Conservation (phyloP, 164 flowering plant genomes). For the Aristolochia fimbriata region DNA sequence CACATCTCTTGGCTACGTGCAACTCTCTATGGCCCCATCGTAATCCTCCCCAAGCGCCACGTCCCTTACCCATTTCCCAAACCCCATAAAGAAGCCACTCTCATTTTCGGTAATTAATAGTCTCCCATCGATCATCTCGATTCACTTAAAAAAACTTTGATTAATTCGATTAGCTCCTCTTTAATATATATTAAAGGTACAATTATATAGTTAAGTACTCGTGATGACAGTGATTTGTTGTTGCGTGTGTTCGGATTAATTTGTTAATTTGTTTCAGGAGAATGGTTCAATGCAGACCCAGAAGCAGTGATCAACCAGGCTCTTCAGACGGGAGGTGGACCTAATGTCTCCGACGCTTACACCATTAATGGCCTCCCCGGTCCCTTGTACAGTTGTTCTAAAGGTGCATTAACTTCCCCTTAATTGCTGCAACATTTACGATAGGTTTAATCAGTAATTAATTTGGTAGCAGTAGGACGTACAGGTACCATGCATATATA, state of each 20-base stretch:
- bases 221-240: no score
- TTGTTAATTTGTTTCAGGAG: conserved; percentile 30
- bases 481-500: no score
- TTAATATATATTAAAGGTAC: no score
- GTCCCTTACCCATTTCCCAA: conserved; percentile 36
- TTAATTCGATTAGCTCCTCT: no score
- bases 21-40: conserved; percentile 37
- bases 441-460: no score
- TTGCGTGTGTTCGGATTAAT: no score
- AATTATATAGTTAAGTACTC: no score
- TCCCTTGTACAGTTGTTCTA: conserved; percentile 42
- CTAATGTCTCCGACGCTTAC: conserved; percentile 51
- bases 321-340: conserved; percentile 38
- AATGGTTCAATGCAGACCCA: conserved; percentile 46
- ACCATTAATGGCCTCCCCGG: conserved; percentile 55
- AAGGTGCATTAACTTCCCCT: conserved; percentile 13
- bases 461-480: no score
- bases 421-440: no score
- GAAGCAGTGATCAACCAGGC: conserved; percentile 36
- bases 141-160: no score
- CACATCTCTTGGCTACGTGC: conserved; percentile 42
- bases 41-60: conserved; percentile 31
- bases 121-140: no score
- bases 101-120: conserved; percentile 42
- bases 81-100: conserved; percentile 38